Base-by-base conservation (phyloP, 2,329 filamentous ascomycete genomes). In the Fusarium concolor region DNA sequence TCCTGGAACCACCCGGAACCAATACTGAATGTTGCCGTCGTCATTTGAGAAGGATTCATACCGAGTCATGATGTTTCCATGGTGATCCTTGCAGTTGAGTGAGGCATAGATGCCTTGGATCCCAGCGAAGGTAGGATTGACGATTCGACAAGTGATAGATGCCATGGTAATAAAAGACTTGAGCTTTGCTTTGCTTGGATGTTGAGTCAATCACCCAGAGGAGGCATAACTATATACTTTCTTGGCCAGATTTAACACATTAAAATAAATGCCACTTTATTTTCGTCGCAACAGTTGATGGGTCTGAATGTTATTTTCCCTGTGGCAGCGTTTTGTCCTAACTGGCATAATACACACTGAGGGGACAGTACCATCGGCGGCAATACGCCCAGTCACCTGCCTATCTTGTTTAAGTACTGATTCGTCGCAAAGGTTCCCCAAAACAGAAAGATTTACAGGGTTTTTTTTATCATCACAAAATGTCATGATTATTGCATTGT, bases 101-200 rank as follows among this genome's bases (percentile, higher is more conserved):
- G 50, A 11, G 45, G 58, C 52, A 43, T 62, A 52, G 14, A 62
- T 44, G 20, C 58, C 58, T 18, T 41, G 35, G 24, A 62, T 56
- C 14, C 33, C 39, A 33, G 18, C 15, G 17, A 29, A 39, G 11
- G 17, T 35, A 6, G 46, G 50, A 20, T 62, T 20, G 41, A 52
- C 15, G 20, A 62, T 45, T 45, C 44, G 41, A 18, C 33, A 62
- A 9, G 52, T 62, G 17, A 62, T 51, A 26, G 52, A 51, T 10
- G 44, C n/a, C 29, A 47, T 47, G 38, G 9, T 41, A 15, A 20
- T 15, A 15, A 7, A 35, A 35, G 31, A 35, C 14, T 15, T 35
- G 31, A 35, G 17, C 17, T 12, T 35, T 35, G 31, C 31, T 24
- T 24, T 24, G 22, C 22, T 24, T 24, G 12, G 17, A 35, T 35